Percentiles rank a stretch among this genome's conserved stretches.
Conservation (phyloP, 176 grass and related monocot species). For the Ensete glaucum region DNA sequence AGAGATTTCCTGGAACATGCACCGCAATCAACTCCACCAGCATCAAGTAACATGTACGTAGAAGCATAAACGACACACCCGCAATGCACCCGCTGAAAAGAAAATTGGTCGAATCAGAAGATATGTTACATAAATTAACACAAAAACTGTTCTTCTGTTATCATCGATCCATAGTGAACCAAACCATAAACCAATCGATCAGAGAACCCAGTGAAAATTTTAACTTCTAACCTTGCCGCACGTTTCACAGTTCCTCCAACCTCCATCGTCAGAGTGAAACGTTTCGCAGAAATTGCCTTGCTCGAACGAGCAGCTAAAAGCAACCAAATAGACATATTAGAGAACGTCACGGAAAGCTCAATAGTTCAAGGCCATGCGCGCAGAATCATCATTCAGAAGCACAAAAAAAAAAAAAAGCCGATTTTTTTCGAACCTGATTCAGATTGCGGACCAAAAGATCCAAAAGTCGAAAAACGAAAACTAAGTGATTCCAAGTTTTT, state of each 20-base stretch:
- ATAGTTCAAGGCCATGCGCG: too few relatives aligned
- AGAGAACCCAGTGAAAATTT: background rate
- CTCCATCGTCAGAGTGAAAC: constrained; percentile 70
- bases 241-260: constrained; percentile 88
- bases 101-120: constrained; percentile 10
- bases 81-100: constrained; percentile 71
- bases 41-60: constrained; percentile 64
- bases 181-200: background rate
- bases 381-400: too few relatives aligned
- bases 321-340: constrained; percentile 28
- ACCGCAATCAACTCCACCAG: constrained; percentile 81
- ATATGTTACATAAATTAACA: background rate
- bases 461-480: background rate
- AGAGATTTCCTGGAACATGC: constrained; percentile 57
- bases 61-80: constrained; percentile 85
- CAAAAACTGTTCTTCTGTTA: background rate
- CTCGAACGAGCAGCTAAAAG: constrained; percentile 45
- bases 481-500: background rate
- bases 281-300: constrained; percentile 95
- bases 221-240: constrained; percentile 68
- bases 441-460: too few relatives aligned
- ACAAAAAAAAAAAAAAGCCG: background rate
- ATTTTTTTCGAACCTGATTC: background rate
- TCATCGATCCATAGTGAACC: background rate
- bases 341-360: constrained; percentile 9